These are phyloP conservation scores for Pichia exigua DNA, from an alignment of 805 yeast genomes.

Conservation along the genomic window DNA sequence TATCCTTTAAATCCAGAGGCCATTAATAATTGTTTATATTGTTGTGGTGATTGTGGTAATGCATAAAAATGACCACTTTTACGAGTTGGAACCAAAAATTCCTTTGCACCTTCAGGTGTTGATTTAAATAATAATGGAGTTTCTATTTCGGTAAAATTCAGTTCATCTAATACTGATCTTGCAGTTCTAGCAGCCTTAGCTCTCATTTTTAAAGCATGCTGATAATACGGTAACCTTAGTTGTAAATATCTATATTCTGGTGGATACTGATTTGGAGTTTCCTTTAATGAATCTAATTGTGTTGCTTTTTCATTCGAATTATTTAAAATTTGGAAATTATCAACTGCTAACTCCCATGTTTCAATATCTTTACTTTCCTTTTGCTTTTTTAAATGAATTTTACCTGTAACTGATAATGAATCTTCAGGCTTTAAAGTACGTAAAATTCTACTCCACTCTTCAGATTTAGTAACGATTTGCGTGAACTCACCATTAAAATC, in stretches of 20 bases:
- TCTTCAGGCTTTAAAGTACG: slow-evolving; percentile 62
- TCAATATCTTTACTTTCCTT: slow-evolving; percentile 16
- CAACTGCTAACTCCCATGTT: slow-evolving; percentile 52
- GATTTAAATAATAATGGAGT: slow-evolving; percentile 91
- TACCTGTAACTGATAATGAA: slow-evolving; percentile 60
- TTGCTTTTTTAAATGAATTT: slow-evolving; percentile 30
- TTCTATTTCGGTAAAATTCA: slow-evolving; percentile 71
- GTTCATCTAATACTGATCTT: slow-evolving; percentile 29
- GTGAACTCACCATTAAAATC: slow-evolving; percentile 61
- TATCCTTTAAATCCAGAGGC: slow-evolving; percentile 85
- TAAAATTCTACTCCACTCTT: slow-evolving; percentile 30
- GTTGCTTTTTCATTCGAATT: slow-evolving; percentile 52
- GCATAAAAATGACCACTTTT: slow-evolving; percentile 62
- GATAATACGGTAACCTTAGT: slow-evolving; percentile 53
- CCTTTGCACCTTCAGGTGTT: slow-evolving; percentile 97
- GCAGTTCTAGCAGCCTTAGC: slow-evolving; percentile 44
- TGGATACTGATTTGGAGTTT: slow-evolving; percentile 54
- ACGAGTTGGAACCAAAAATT: slow-evolving; percentile 89
- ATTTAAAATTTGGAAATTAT: slow-evolving; percentile 50
- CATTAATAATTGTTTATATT: slow-evolving; percentile 89
- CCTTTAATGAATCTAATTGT: slow-evolving; percentile 55
- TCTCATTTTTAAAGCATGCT: slow-evolving; percentile 47
- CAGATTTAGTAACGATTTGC: slow-evolving; percentile 46
- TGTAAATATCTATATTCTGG: slow-evolving; percentile 78
- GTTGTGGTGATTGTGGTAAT: slow-evolving; percentile 96